Evolutionary conservation across 2,329 filamentous ascomycete genomes (phyloP).

Genomic region (Aspergillus spinulosporus): DNA sequence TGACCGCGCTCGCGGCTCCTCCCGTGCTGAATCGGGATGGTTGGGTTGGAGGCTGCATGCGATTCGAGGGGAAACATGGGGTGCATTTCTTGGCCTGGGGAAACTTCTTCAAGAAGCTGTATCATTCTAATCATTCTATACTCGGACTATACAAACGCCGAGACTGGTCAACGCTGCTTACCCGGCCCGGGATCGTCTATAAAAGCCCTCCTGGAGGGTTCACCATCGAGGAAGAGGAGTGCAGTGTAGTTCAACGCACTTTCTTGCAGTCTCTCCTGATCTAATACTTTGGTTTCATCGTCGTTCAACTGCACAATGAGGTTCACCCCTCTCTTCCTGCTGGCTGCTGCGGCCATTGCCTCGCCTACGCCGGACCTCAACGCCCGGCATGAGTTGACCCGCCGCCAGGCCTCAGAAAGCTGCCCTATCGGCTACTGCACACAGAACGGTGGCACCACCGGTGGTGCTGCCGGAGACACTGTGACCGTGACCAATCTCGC

Average conservation of each 20-base stretch:
- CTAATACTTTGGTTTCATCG: too few species aligned
- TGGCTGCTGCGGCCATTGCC: slow-evolving; percentile 4
- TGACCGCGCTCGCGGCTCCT: neutral
- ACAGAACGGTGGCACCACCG: slow-evolving; percentile 55
- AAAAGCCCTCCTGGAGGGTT: neutral
- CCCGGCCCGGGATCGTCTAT: neutral
- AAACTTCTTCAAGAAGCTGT: neutral
- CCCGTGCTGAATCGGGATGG: slow-evolving; percentile 3
- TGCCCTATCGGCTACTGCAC: slow-evolving; percentile 47
- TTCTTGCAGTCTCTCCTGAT: neutral
- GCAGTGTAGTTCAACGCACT: neutral
- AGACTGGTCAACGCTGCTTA: neutral
- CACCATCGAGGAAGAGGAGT: neutral
- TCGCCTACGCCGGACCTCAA: neutral
- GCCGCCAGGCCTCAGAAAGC: slow-evolving; percentile 7
- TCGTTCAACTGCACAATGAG: slow-evolving; percentile 4
- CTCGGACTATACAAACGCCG: neutral
- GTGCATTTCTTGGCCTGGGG: neutral
- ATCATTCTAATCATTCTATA: neutral
- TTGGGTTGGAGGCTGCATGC: neutral
- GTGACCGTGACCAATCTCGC: slow-evolving; percentile 56
- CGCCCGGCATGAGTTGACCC: slow-evolving; percentile 1
- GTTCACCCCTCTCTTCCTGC: neutral
- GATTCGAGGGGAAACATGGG: slow-evolving; percentile 8
- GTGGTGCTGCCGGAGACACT: slow-evolving; percentile 55